Percentiles rank a stretch among this genome's conserved stretches.
phyloP scores from a whole-genome alignment of 2,329 filamentous ascomycete genomes.

The Myriosclerotinia scirpicola region DNA sequence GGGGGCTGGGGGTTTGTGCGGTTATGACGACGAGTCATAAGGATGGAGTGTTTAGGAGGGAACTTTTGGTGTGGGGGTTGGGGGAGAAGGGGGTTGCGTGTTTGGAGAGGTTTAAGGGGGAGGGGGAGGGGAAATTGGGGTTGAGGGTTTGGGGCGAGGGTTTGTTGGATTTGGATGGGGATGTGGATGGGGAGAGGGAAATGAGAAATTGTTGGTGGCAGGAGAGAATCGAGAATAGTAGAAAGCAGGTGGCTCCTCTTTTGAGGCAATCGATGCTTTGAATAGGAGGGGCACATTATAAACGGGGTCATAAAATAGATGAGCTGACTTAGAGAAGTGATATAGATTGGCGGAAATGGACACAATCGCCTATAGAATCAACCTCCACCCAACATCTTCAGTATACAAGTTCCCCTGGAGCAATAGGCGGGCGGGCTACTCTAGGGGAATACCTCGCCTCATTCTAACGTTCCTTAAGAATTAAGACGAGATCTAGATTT shows the following conservation, averaged over 20 bases:
- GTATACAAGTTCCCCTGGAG: too few relatives aligned
- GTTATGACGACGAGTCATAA: slow-evolving; percentile 68
- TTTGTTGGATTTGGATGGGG: slow-evolving; percentile 40
- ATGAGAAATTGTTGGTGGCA: slow-evolving; percentile 68
- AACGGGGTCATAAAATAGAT: not conserved
- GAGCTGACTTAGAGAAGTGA: too few relatives aligned
- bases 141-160: slow-evolving; percentile 56
- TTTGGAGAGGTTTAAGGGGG: slow-evolving; percentile 54
- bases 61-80: slow-evolving; percentile 67
- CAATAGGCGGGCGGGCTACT: too few relatives aligned
- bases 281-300: not conserved
- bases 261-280: slow-evolving; percentile 51
- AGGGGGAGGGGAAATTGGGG: slow-evolving; percentile 50
- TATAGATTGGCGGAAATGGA: not conserved
- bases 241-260: slow-evolving; percentile 69
- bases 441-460: not conserved
- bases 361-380: not conserved
- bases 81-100: slow-evolving; percentile 51
- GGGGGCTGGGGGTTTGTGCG: slow-evolving; percentile 59
- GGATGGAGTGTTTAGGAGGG: slow-evolving; percentile 58
- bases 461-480: not conserved
- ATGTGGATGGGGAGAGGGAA: slow-evolving; percentile 35
- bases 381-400: too few relatives aligned
- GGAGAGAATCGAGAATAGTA: slow-evolving; percentile 57
- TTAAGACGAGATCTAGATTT: not conserved